phyloP scores from a whole-genome alignment of 768 basidiomycete genomes.

The Auricularia sp. region DNA sequence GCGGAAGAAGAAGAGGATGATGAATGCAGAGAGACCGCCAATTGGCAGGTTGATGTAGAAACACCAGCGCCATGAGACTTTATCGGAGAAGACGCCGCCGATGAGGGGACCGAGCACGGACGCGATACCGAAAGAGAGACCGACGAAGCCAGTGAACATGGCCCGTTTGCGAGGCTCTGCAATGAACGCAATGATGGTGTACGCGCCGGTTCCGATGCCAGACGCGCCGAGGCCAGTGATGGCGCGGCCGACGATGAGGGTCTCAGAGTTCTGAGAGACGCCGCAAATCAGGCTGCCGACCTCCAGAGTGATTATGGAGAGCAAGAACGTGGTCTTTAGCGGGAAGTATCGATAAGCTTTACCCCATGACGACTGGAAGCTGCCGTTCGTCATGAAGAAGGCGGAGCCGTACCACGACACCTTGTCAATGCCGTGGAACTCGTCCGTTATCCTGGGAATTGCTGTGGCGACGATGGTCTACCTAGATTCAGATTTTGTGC shows the following conservation, averaged over 20 bases:
- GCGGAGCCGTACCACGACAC: slow-evolving; percentile 3
- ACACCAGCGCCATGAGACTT: slow-evolving; percentile 36
- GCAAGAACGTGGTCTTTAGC: slow-evolving; percentile 43
- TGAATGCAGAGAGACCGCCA: slow-evolving; percentile 16
- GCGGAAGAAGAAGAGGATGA: slow-evolving; percentile 22
- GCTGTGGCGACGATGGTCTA: slow-evolving; percentile 5
- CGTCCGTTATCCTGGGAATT: slow-evolving; percentile 1
- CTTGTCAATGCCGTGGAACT: not conserved
- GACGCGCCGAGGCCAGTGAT: slow-evolving; percentile 30
- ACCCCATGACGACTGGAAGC: not conserved
- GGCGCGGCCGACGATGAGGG: slow-evolving; percentile 37
- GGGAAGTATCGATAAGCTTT: not conserved
- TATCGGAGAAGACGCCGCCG: slow-evolving; percentile 36
- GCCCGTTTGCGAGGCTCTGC: slow-evolving; percentile 28
- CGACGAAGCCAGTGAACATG: slow-evolving; percentile 29
- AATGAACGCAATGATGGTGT: slow-evolving; percentile 27
- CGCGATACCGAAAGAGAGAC: slow-evolving; percentile 31
- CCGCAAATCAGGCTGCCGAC: slow-evolving; percentile 19
- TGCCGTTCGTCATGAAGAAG: not conserved
- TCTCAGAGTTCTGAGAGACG: slow-evolving; percentile 20
- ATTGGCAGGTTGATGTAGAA: slow-evolving; percentile 34
- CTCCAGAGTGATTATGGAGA: slow-evolving; percentile 9
- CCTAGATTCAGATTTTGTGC: no score
- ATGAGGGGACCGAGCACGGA: slow-evolving; percentile 37
- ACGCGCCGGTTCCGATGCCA: slow-evolving; percentile 26